Evolutionary conservation across 257 asterid species (phyloP).

Genomic region (Striga asiatica): DNA sequence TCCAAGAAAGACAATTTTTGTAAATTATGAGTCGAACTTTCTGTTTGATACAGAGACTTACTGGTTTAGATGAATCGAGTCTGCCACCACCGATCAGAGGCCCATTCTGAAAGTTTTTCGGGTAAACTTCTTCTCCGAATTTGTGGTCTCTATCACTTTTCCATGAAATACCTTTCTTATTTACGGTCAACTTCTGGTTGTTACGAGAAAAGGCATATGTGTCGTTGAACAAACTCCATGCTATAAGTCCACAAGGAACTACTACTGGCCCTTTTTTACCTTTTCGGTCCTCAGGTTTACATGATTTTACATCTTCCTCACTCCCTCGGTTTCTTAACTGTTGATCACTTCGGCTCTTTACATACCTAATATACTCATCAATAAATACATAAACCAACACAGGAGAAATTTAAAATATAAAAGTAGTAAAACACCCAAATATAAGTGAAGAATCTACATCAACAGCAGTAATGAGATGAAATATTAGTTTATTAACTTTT

Average conservation of each 20-base stretch:
- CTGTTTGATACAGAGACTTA: conserved; percentile 40
- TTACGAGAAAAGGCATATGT: conserved; percentile 26
- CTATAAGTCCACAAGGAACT: conserved; percentile 87
- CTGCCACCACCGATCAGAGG: conserved; percentile 41
- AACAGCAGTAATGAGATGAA: no score
- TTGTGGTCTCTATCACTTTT: conserved; percentile 71
- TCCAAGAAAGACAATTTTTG: neutral
- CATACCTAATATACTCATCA: conserved; percentile 36
- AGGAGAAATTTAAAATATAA: neutral
- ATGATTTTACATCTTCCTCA: conserved; percentile 20
- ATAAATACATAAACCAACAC: conserved; percentile 2
- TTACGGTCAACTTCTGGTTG: conserved; percentile 27
- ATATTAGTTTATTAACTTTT: no score
- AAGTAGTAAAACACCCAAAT: neutral
- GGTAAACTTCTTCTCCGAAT: conserved; percentile 61
- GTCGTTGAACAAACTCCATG: conserved; percentile 81
- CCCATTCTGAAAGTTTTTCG: conserved; percentile 56
- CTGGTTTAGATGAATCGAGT: conserved; percentile 38
- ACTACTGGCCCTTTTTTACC: conserved; percentile 16
- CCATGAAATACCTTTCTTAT: conserved; percentile 59
- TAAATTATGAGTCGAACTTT: conserved; percentile 4
- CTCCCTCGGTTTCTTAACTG: conserved; percentile 32
- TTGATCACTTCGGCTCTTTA: conserved; percentile 72
- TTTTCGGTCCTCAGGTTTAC: conserved; percentile 50
- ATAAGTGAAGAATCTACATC: neutral